A percentile compares a stretch with the other conserved stretches of the same genome.
Conservation (phyloP, 371 early-diverging fungal species). For the Actinomortierella ambigua region DNA sequence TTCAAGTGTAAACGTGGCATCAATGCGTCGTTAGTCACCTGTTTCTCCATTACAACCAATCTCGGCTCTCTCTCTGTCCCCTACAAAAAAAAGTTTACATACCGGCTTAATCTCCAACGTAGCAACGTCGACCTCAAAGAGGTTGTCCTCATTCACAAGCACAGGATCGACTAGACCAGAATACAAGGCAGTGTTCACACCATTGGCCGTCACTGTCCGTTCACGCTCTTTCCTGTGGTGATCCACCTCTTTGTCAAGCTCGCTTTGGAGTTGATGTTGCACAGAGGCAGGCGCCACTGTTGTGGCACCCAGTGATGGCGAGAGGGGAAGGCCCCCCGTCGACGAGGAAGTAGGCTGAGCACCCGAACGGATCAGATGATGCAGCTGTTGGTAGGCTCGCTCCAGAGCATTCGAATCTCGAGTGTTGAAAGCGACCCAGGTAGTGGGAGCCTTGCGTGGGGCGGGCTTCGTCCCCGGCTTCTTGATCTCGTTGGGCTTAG, state of each 20-base stretch:
- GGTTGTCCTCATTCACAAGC: slow-evolving; percentile 74
- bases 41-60: too few relatives aligned
- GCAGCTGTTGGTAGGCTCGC: slow-evolving; percentile 48
- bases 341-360: too few relatives aligned
- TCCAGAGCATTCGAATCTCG: slow-evolving; percentile 65
- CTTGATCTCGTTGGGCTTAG: slow-evolving; percentile 37
- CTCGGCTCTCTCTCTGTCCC: too few relatives aligned
- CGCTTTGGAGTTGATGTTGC: not conserved
- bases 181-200: too few relatives aligned
- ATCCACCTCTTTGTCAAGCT: too few relatives aligned
- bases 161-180: slow-evolving; percentile 11
- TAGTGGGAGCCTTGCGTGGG: slow-evolving; percentile 46
- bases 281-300: not conserved
- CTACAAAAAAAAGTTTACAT: slow-evolving; percentile 9
- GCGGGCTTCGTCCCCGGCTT: slow-evolving; percentile 17
- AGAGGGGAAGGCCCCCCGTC: too few relatives aligned
- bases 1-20: not conserved
- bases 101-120: slow-evolving; percentile 71
- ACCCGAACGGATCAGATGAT: too few relatives aligned
- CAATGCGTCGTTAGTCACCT: not conserved
- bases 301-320: not conserved
- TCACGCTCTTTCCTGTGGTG: too few relatives aligned
- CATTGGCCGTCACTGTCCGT: too few relatives aligned
- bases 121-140: slow-evolving; percentile 79
- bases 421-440: slow-evolving; percentile 65